These are phyloP conservation scores for Vanrija sp. DNA, from an alignment of 1,284 basidiomycete species.

Conservation along the genomic window DNA sequence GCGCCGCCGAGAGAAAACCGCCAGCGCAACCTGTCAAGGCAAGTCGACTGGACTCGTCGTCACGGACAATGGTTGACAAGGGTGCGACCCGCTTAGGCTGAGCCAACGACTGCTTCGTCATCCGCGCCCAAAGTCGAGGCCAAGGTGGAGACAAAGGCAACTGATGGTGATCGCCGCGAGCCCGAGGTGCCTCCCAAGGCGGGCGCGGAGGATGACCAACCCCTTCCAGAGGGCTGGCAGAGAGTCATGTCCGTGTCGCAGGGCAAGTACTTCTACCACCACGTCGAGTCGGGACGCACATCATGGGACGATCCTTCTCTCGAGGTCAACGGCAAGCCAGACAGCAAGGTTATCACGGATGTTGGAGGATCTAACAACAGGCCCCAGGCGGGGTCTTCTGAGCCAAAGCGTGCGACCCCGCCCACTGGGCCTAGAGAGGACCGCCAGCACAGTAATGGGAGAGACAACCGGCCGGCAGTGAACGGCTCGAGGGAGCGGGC, in stretches of 20 bases:
- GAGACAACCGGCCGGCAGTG: not conserved
- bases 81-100: too few species aligned
- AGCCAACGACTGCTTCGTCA: too few species aligned
- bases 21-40: too few species aligned
- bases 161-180: too few species aligned
- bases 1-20: too few species aligned
- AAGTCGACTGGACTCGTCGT: too few species aligned
- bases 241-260: constrained; percentile 6
- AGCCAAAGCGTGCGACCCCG: not conserved
- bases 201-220: not conserved
- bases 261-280: constrained; percentile 10
- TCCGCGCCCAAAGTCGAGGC: too few species aligned
- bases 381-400: not conserved
- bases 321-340: not conserved
- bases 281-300: constrained; percentile 1
- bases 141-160: too few species aligned
- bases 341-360: not conserved
- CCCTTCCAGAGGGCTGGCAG: constrained; percentile 5
- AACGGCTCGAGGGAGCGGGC: not conserved
- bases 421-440: not conserved
- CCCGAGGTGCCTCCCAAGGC: too few species aligned
- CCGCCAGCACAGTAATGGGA: not conserved
- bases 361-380: not conserved
- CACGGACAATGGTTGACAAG: too few species aligned
- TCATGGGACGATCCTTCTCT: constrained; percentile 3